A percentile compares a stretch with the other conserved stretches of the same genome.
Evolutionary conservation across 2,329 filamentous ascomycete species (phyloP).

Genomic region (Claviceps sp.): DNA sequence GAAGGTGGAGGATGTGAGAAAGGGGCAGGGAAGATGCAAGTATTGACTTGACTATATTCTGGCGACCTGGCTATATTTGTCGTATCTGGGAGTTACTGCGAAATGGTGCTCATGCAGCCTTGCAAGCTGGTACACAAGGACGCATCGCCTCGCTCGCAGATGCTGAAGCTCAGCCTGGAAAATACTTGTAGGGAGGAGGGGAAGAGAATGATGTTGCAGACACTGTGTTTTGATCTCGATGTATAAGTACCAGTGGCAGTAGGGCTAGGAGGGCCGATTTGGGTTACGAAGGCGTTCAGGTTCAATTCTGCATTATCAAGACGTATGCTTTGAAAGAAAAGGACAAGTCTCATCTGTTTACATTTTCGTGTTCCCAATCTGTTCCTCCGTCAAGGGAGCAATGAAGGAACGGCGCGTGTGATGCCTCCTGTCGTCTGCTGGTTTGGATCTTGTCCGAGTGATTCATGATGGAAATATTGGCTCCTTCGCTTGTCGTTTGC

Average conservation of each 20-base stretch:
- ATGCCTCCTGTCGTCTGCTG: too few species aligned
- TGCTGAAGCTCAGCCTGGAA: background rate
- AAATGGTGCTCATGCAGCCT: background rate
- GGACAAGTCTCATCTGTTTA: background rate
- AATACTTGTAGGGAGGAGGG: background rate
- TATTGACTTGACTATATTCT: background rate
- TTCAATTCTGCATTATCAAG: conserved; percentile 14
- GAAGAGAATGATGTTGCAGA: background rate
- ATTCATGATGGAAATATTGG: too few species aligned
- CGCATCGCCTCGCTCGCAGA: background rate
- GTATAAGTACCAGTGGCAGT: conserved; percentile 19
- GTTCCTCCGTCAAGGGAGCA: background rate
- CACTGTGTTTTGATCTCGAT: conserved; percentile 15
- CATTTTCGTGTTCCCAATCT: background rate
- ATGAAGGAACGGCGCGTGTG: background rate
- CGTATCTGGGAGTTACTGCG: background rate
- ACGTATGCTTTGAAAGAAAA: conserved; percentile 1
- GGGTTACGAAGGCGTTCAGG: conserved; percentile 26
- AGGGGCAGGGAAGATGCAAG: background rate
- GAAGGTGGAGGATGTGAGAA: too few species aligned
- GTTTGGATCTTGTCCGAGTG: too few species aligned
- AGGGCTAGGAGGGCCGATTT: conserved; percentile 13
- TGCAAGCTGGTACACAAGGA: too few species aligned
- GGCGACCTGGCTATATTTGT: too few species aligned
- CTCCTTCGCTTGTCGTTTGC: background rate